These are phyloP conservation scores for Phaeosphaeriaceae sp. DNA, from an alignment of 2,329 filamentous ascomycete genomes.

Conservation along the genomic window DNA sequence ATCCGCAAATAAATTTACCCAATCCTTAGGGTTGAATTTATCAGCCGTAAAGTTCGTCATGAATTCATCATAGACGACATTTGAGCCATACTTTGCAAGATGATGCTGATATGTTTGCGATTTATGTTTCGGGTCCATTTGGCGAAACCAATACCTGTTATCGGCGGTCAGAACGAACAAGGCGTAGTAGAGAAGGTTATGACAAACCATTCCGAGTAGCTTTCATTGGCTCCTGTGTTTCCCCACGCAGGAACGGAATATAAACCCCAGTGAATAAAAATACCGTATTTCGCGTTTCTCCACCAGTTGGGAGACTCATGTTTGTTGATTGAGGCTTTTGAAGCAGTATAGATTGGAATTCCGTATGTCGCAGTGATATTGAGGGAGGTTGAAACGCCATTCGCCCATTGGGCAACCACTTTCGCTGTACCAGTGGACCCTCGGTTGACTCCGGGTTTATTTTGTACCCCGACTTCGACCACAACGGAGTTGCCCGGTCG, in stretches of 20 bases:
- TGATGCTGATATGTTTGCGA: conserved; percentile 23
- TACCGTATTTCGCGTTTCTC: conserved; percentile 58
- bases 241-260: conserved; percentile 65
- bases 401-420: no score
- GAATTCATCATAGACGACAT: conserved; percentile 62
- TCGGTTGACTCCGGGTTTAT: no score
- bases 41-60: conserved; percentile 58
- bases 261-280: conserved; percentile 66
- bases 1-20: conserved; percentile 60
- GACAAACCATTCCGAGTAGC: conserved; percentile 47
- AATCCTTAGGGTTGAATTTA: conserved; percentile 49
- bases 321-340: no score
- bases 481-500: no score
- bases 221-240: conserved; percentile 47
- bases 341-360: no score
- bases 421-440: no score
- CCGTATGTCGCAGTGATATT: no score
- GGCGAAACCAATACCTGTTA: conserved; percentile 38
- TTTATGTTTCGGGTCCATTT: background rate
- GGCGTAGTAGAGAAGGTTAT: conserved; percentile 29
- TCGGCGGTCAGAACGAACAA: conserved; percentile 38
- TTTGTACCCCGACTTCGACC: no score
- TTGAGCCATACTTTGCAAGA: conserved; percentile 57
- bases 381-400: no score
- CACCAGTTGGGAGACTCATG: conserved; percentile 16